Conservation (phyloP, 2,329 filamentous ascomycete species). For the Ascochyta clinopodiicola region DNA sequence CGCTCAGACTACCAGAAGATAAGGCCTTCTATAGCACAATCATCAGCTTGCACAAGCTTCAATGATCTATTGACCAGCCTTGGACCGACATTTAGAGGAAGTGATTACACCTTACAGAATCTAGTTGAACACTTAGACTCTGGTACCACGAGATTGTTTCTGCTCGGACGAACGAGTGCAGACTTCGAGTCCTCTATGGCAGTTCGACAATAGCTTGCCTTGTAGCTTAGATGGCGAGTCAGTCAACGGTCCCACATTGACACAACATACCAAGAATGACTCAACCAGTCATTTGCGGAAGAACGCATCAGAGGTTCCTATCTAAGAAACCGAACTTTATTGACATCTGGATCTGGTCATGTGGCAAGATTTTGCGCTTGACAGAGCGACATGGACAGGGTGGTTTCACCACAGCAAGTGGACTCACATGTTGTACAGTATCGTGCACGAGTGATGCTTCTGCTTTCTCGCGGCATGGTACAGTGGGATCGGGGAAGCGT, state of each 20-base stretch:
- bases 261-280: background rate
- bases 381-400: background rate
- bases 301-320: too few species aligned
- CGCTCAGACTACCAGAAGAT: background rate
- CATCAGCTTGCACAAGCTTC: background rate
- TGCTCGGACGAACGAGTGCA: background rate
- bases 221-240: background rate
- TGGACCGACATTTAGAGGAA: background rate
- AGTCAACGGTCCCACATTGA: background rate
- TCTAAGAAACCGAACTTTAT: background rate
- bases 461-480: background rate
- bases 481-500: conserved; percentile 2
- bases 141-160: background rate
- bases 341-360: background rate
- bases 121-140: background rate
- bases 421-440: background rate
- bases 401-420: background rate
- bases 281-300: background rate
- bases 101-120: background rate
- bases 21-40: background rate
- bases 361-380: background rate
- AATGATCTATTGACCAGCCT: background rate
- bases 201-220: background rate
- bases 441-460: conserved; percentile 7
- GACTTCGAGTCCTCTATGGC: background rate